Evolutionary conservation across 805 yeast genomes (phyloP).

Genomic region (Starmerella floricola): DNA sequence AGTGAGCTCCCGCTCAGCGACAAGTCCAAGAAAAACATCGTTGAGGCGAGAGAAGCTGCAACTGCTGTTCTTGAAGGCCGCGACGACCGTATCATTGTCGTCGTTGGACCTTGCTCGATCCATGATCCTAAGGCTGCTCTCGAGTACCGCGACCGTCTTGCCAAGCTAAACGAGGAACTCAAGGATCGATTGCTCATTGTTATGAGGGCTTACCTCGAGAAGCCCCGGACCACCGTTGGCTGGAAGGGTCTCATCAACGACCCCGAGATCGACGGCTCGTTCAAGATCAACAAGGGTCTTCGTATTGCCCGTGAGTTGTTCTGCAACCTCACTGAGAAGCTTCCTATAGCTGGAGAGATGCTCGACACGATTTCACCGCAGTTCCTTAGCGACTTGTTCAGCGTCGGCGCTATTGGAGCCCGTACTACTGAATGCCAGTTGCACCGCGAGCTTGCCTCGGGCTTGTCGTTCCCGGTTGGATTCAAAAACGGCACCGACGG

Average conservation of each 20-base stretch:
- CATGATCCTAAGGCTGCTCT: slow-evolving; percentile 89
- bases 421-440: slow-evolving; percentile 97
- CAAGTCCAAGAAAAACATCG: slow-evolving; percentile 47
- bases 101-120: slow-evolving; percentile 94
- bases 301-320: slow-evolving; percentile 79
- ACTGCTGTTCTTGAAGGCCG: slow-evolving; percentile 61
- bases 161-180: slow-evolving; percentile 46
- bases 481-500: slow-evolving; percentile 99
- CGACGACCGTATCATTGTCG: slow-evolving; percentile 78
- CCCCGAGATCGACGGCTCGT: slow-evolving; percentile 87
- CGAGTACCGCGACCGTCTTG: slow-evolving; percentile 66
- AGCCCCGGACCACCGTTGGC: slow-evolving; percentile 97
- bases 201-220: slow-evolving; percentile 96
- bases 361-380: slow-evolving; percentile 96
- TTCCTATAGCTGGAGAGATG: slow-evolving; percentile 97
- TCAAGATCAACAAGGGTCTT: slow-evolving; percentile 89
- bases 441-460: slow-evolving; percentile 94
- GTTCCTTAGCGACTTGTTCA: slow-evolving; percentile 81
- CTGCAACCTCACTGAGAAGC: slow-evolving; percentile 60
- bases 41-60: slow-evolving; percentile 66
- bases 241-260: slow-evolving; percentile 98
- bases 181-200: slow-evolving; percentile 69
- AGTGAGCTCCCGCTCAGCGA: slow-evolving; percentile 65
- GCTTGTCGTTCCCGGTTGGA: slow-evolving; percentile 94
- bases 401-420: slow-evolving; percentile 97